These are phyloP conservation scores for Arthrobotrys pseudoclavata DNA, from an alignment of 2,329 filamentous ascomycete genomes.

Conservation along the genomic window DNA sequence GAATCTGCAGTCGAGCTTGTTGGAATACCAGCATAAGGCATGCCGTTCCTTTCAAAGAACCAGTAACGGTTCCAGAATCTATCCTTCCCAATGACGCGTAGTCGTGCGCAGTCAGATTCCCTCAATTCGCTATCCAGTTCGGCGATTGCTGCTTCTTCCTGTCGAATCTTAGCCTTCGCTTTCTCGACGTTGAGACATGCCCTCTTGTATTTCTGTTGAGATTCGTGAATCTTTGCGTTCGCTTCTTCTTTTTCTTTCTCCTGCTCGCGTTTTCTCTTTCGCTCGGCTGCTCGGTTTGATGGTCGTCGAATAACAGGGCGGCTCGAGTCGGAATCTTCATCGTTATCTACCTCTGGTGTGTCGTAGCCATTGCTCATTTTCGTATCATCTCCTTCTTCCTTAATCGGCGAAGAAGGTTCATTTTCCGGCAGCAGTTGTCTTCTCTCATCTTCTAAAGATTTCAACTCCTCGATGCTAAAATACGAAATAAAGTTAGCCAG, in stretches of 20 bases:
- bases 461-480: slow-evolving; percentile 77
- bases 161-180: slow-evolving; percentile 82
- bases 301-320: slow-evolving; percentile 74
- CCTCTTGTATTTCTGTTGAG: slow-evolving; percentile 89
- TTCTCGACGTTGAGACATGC: slow-evolving; percentile 89
- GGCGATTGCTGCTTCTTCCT: slow-evolving; percentile 86
- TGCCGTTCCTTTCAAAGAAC: slow-evolving; percentile 98
- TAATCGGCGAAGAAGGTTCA: slow-evolving; percentile 74
- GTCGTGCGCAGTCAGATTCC: slow-evolving; percentile 92
- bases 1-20: slow-evolving; percentile 88
- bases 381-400: slow-evolving; percentile 73
- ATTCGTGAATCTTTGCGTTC: slow-evolving; percentile 77
- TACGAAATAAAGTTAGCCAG: slow-evolving; percentile 63
- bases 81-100: slow-evolving; percentile 89
- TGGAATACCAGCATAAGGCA: slow-evolving; percentile 92
- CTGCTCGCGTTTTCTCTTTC: slow-evolving; percentile 81
- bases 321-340: slow-evolving; percentile 75
- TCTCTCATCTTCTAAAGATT: slow-evolving; percentile 78
- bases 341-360: slow-evolving; percentile 69
- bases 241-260: slow-evolving; percentile 75
- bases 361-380: slow-evolving; percentile 68
- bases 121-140: slow-evolving; percentile 91
- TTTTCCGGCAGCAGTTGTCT: slow-evolving; percentile 81
- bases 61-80: slow-evolving; percentile 99
- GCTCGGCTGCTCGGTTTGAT: slow-evolving; percentile 78